A percentile compares a stretch with the other conserved stretches of the same genome.
These are phyloP conservation scores for Urochloa ruziziensis DNA, from an alignment of 176 grass and related monocot species.

Conservation along the genomic window DNA sequence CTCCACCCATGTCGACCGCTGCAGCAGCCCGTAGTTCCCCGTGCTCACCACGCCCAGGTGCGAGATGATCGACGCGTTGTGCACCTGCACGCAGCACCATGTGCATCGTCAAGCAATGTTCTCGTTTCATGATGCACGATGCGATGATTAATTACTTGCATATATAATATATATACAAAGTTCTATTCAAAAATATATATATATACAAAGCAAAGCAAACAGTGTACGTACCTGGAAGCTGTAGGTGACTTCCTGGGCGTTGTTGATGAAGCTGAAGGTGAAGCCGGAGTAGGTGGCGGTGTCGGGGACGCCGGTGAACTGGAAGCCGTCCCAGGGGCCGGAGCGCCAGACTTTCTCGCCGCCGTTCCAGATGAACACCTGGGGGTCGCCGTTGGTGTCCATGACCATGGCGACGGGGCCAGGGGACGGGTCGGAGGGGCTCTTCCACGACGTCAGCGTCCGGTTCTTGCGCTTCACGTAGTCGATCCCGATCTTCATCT, in stretches of 20 bases:
- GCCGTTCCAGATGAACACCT: constrained; percentile 54
- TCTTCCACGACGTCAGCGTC: constrained; percentile 65
- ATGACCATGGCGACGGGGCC: constrained; percentile 44
- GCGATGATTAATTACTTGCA: not conserved
- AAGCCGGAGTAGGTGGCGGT: constrained; percentile 38
- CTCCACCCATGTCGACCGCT: constrained; percentile 56
- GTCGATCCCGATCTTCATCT: constrained; percentile 63
- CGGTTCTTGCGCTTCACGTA: constrained; percentile 25
- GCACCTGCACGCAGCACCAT: not conserved
- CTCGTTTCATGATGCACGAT: not conserved
- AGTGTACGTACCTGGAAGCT: constrained; percentile 32
- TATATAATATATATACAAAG: too few species aligned
- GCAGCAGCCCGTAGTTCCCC: constrained; percentile 38
- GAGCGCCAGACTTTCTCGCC: constrained; percentile 40
- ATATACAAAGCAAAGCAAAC: not conserved
- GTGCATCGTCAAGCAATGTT: too few species aligned
- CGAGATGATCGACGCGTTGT: constrained; percentile 41
- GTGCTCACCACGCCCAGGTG: constrained; percentile 38
- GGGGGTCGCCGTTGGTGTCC: constrained; percentile 46
- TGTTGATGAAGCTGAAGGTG: constrained; percentile 55
- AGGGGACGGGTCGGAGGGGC: constrained; percentile 45
- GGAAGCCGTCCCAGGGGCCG: constrained; percentile 51
- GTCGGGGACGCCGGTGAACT: constrained; percentile 66
- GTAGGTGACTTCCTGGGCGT: constrained; percentile 44
- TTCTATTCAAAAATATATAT: too few species aligned